These are phyloP conservation scores for Zygoascus sp. DNA, from an alignment of 1,139 yeast species.

Conservation along the genomic window DNA sequence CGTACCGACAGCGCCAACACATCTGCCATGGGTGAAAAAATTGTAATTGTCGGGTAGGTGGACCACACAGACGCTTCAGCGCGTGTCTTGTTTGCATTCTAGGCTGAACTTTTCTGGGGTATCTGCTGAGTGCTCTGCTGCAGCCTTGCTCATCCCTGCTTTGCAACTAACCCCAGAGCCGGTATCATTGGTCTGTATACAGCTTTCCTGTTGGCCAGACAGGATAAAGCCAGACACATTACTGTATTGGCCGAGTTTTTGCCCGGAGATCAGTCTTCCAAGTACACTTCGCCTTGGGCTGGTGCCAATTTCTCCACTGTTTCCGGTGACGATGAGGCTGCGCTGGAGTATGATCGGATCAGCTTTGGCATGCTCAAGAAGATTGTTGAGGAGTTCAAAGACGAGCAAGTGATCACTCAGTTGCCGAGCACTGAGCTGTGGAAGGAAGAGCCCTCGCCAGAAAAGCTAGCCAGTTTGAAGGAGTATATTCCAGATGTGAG, in stretches of 20 bases:
- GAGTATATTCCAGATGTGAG: slow-evolving; percentile 21
- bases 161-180: slow-evolving; percentile 37
- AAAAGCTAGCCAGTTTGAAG: slow-evolving; percentile 16
- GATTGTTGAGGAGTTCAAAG: slow-evolving; percentile 49
- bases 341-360: slow-evolving; percentile 49
- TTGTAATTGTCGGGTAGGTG: slow-evolving; percentile 29
- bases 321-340: slow-evolving; percentile 51
- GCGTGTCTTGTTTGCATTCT: too few species aligned
- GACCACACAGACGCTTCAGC: too few species aligned
- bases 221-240: slow-evolving; percentile 45
- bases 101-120: too few species aligned
- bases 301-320: slow-evolving; percentile 58
- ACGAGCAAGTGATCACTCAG: slow-evolving; percentile 52
- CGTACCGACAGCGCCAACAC: too few species aligned
- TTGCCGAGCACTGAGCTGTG: slow-evolving; percentile 48
- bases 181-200: slow-evolving; percentile 73
- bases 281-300: slow-evolving; percentile 76
- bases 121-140: too few species aligned
- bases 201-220: slow-evolving; percentile 47
- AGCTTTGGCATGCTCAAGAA: slow-evolving; percentile 48
- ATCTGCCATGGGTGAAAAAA: slow-evolving; percentile 25
- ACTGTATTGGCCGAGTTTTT: slow-evolving; percentile 56
- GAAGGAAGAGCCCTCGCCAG: neutral
- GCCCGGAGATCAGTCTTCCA: slow-evolving; percentile 70
- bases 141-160: too few species aligned